Evolutionary conservation across 164 flowering plant species (phyloP).

Genomic region (Macadamia tetraphylla): DNA sequence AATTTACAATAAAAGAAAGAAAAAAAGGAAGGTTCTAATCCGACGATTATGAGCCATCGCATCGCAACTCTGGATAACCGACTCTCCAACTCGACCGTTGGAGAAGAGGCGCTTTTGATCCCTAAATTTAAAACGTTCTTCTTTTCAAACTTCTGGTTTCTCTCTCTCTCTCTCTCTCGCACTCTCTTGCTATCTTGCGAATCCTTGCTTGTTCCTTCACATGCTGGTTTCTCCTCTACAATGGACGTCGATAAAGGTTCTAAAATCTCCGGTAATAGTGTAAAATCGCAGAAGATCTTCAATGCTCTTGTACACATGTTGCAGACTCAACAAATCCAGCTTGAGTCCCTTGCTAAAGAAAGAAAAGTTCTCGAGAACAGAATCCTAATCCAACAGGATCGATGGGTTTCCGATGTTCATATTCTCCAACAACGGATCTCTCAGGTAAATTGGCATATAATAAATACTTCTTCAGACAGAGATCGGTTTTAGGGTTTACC

Average conservation of each 20-base stretch:
- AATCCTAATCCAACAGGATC: constrained; percentile 31
- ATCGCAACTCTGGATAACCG: no score
- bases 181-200: not conserved
- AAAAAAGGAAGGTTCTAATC: no score
- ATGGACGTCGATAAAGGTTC: constrained; percentile 13
- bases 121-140: not conserved
- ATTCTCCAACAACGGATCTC: constrained; percentile 33
- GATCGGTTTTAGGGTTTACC: not conserved
- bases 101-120: not conserved
- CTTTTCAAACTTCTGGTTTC: not conserved
- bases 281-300: constrained; percentile 43
- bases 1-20: no score
- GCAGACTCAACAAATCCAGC: constrained; percentile 36
- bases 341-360: constrained; percentile 37
- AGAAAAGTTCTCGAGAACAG: constrained; percentile 40
- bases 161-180: constrained; percentile 3
- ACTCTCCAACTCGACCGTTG: not conserved
- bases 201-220: not conserved
- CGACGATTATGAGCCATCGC: no score
- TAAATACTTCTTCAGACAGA: not conserved
- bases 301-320: constrained; percentile 29
- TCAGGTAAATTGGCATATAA: constrained; percentile 25
- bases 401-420: constrained; percentile 41
- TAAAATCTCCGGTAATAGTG: constrained; percentile 19
- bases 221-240: not conserved